Base-by-base conservation (phyloP, 768 basidiomycete species). In the Gloeophyllum trabeum region DNA sequence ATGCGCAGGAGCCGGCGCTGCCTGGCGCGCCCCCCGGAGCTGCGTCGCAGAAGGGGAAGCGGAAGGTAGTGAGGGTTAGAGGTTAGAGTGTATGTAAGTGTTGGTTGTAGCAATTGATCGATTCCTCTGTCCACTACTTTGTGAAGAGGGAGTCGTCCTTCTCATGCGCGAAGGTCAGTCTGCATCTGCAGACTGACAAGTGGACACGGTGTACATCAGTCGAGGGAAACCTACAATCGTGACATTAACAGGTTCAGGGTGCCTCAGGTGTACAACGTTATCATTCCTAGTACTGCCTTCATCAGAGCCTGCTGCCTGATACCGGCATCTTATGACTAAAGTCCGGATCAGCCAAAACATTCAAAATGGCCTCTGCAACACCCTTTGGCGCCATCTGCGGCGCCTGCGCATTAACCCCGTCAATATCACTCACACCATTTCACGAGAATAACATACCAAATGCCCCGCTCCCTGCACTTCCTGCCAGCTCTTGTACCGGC, bases 1-100 rank as follows among this genome's bases (percentile, higher is more conserved):
- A 71, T 51, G 72, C 79, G 24, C 65, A 63, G 43, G 76, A 80
- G 43, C 62, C 54, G 2, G 53, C 57, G 12, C 70, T 70, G 40
- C 13, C 13, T 37, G 71, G 70, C 39, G 61, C 63, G 34, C 60
- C 66, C 12, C 46, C 57, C 40, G 60, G 48, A 3, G 49, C 60
- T 7, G 61, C 54, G 7, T 53, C 56, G 2, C 70, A 76, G 56
- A 87, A 87, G 56, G 84, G 84, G 24, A 88, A 88, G 57, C 65
- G 82, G 62, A 88, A 84, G 57, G 81, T 89, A 5, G 72, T 89
- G 14, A 66, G 85, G 48, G 81, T 89, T 10, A 70, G 81, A 47
- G 78, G 74, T 36, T 81, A 37, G 20, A 21, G 10, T 37, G 36
- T 16, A 32, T n/a, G n/a, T n/a, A n/a, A n/a, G n/a, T n/a, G n/a